Conservation (phyloP, 441 rosid genomes). For the Pelargonium citronellum region DNA sequence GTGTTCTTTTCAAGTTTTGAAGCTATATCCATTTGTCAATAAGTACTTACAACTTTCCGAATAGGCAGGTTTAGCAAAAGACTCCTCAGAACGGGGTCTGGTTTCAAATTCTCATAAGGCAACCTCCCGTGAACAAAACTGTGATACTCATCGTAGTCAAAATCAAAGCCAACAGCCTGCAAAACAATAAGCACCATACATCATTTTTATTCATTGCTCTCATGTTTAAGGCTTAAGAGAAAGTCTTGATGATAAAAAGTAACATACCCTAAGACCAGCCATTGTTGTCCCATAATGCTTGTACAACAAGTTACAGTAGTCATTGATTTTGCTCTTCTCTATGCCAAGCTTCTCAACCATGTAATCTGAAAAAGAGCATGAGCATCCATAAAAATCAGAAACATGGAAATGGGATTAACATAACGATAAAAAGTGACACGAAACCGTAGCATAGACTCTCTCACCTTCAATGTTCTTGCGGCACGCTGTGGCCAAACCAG, state of each 20-base stretch:
- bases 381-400: neutral
- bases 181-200: slow-evolving; percentile 5
- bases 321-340: slow-evolving; percentile 47
- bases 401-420: too few relatives aligned
- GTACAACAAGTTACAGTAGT: slow-evolving; percentile 63
- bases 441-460: neutral
- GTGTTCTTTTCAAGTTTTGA: too few relatives aligned
- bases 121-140: slow-evolving; percentile 81
- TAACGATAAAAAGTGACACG: too few relatives aligned
- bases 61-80: slow-evolving; percentile 66
- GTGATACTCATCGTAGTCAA: slow-evolving; percentile 75
- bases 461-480: slow-evolving; percentile 64
- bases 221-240: neutral
- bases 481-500: slow-evolving; percentile 54
- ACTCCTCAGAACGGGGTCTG: slow-evolving; percentile 68
- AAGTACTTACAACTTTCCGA: slow-evolving; percentile 63
- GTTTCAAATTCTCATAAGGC: slow-evolving; percentile 67
- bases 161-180: slow-evolving; percentile 69
- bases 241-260: neutral
- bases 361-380: slow-evolving; percentile 31
- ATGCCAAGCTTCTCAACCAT: slow-evolving; percentile 63
- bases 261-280: slow-evolving; percentile 80
- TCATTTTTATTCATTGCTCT: neutral
- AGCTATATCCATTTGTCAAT: neutral
- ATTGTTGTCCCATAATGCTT: slow-evolving; percentile 73